phyloP scores from a whole-genome alignment of 192 early-diverging fungal genomes.

The Cladochytrium replicatum region DNA sequence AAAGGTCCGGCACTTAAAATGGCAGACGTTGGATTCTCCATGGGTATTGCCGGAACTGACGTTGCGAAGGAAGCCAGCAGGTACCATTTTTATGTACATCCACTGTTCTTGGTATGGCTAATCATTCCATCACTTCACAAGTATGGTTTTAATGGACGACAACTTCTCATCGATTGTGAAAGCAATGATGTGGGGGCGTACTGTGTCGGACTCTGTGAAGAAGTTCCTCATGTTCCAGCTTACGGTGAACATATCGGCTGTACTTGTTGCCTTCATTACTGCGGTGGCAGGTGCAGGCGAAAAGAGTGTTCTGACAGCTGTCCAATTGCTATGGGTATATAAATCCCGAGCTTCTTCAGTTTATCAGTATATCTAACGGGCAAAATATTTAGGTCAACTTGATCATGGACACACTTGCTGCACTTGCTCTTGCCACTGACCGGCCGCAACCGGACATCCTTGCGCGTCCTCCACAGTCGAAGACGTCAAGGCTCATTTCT shows the following conservation, averaged over 20 bases:
- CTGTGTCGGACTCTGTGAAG: conserved; percentile 86
- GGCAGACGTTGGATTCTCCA: conserved; percentile 86
- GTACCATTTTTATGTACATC: conserved; percentile 76
- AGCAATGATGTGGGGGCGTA: conserved; percentile 89
- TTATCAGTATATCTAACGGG: no score
- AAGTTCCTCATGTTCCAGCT: conserved; percentile 98
- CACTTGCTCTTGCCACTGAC: conserved; percentile 86
- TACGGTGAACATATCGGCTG: conserved; percentile 81
- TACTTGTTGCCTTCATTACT: conserved; percentile 27
- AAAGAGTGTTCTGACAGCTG: conserved; percentile 66
- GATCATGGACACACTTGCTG: conserved; percentile 91
- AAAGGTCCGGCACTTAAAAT: conserved; percentile 80
- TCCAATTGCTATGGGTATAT: conserved; percentile 88
- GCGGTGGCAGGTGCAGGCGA: conserved; percentile 31
- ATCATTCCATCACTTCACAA: conserved; percentile 65
- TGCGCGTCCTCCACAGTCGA: conserved; percentile 51
- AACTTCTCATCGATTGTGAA: conserved; percentile 87
- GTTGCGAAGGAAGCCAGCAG: conserved; percentile 70
- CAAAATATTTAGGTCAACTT: no score
- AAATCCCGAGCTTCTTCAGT: no score
- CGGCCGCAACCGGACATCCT: conserved; percentile 64
- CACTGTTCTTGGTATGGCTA: conserved; percentile 72
- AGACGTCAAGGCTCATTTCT: conserved; percentile 59
- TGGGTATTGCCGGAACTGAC: conserved; percentile 86
- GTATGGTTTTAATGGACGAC: conserved; percentile 90